Evolutionary conservation across 2,329 filamentous ascomycete genomes (phyloP).

Genomic region (Beauveria australis): DNA sequence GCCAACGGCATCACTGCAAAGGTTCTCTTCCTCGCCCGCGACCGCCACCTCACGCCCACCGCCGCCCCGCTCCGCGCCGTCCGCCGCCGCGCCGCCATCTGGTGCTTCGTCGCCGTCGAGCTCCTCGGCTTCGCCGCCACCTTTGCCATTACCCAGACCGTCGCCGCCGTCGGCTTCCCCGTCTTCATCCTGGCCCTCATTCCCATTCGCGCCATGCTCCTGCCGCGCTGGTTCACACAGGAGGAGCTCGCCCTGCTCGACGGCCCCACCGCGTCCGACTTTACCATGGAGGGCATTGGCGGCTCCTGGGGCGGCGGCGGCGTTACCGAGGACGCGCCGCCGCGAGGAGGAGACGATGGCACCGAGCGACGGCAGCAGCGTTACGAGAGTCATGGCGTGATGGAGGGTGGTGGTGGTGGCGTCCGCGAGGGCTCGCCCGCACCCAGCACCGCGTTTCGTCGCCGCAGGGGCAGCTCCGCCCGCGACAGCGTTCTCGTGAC

Average conservation of each 20-base stretch:
- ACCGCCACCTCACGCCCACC: slow-evolving; percentile 51
- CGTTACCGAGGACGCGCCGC: slow-evolving; percentile 15
- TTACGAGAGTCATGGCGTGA: background rate
- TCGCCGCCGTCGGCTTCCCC: slow-evolving; percentile 74
- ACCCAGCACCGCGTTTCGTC: slow-evolving; percentile 1
- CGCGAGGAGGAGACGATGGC: slow-evolving; percentile 5
- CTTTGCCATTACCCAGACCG: slow-evolving; percentile 76
- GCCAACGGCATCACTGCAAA: slow-evolving; percentile 72
- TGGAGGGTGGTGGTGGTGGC: background rate
- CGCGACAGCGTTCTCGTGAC: slow-evolving; percentile 21
- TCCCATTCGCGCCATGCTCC: slow-evolving; percentile 53
- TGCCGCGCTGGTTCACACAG: slow-evolving; percentile 52
- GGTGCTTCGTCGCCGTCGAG: slow-evolving; percentile 62
- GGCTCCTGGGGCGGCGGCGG: slow-evolving; percentile 46
- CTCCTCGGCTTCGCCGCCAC: slow-evolving; percentile 66
- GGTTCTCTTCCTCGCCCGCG: slow-evolving; percentile 59
- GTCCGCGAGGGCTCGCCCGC: background rate
- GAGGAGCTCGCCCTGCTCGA: slow-evolving; percentile 59
- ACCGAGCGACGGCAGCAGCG: slow-evolving; percentile 10
- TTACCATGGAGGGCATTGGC: slow-evolving; percentile 69
- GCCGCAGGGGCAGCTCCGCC: slow-evolving; percentile 9
- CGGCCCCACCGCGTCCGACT: slow-evolving; percentile 64
- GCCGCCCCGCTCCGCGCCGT: slow-evolving; percentile 54
- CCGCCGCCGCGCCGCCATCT: slow-evolving; percentile 56
- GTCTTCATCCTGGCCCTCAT: slow-evolving; percentile 64